These are phyloP conservation scores for Solioccasus polychromus DNA, from an alignment of 768 basidiomycete species.

Conservation along the genomic window DNA sequence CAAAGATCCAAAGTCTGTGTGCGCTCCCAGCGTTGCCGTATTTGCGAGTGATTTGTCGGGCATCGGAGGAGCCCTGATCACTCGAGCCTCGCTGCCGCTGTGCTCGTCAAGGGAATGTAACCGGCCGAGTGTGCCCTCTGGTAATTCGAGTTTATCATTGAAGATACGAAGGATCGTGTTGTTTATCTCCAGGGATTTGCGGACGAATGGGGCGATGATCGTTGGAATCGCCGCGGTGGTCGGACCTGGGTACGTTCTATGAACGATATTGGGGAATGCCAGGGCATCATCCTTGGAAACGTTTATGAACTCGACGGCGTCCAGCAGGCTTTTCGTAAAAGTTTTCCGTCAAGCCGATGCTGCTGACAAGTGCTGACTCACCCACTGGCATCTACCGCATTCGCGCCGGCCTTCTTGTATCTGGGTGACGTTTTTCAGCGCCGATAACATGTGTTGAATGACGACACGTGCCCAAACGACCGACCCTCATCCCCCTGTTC, in stretches of 20 bases:
- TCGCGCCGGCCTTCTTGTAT: slow-evolving; percentile 64
- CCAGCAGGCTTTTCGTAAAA: slow-evolving; percentile 26
- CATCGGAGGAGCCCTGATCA: slow-evolving; percentile 48
- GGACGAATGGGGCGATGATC: slow-evolving; percentile 53
- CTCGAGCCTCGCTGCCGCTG: slow-evolving; percentile 57
- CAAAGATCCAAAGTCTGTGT: slow-evolving; percentile 75
- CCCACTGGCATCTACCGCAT: slow-evolving; percentile 60
- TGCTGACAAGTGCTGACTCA: slow-evolving; percentile 9
- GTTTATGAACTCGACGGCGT: slow-evolving; percentile 64
- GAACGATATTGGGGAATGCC: slow-evolving; percentile 50
- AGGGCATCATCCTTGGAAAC: slow-evolving; percentile 68
- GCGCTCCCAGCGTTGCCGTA: slow-evolving; percentile 53
- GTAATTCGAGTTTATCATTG: slow-evolving; percentile 53
- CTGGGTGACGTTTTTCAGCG: slow-evolving; percentile 19
- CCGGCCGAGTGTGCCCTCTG: slow-evolving; percentile 41
- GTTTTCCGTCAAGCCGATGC: not conserved
- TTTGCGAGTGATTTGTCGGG: slow-evolving; percentile 25
- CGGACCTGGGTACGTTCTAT: slow-evolving; percentile 55
- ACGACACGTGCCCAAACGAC: slow-evolving; percentile 35
- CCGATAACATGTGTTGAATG: not conserved
- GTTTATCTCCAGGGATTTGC: slow-evolving; percentile 56
- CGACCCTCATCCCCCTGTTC: slow-evolving; percentile 41
- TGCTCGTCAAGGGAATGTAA: slow-evolving; percentile 44
- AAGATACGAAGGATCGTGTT: slow-evolving; percentile 52
- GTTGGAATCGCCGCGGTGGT: slow-evolving; percentile 49